A percentile compares a stretch with the other conserved stretches of the same genome.
Evolutionary conservation across 805 yeast species (phyloP).

Genomic region (Kazachstania kunashirensis): DNA sequence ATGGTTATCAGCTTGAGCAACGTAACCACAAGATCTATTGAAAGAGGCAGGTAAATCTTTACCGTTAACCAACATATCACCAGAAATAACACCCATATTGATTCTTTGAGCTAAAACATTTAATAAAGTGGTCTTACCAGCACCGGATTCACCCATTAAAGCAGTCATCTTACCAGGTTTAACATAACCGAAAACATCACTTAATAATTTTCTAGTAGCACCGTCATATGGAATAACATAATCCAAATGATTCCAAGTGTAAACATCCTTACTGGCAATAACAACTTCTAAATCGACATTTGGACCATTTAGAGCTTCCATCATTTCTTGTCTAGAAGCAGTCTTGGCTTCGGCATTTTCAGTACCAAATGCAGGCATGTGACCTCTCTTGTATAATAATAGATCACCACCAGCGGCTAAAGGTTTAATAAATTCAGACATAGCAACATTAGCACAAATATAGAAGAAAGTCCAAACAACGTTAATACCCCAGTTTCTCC

Average conservation of each 20-base stretch:
- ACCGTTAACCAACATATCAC: conserved; percentile 67
- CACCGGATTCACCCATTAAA: conserved; percentile 80
- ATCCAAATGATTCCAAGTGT: conserved; percentile 63
- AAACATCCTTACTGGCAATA: conserved; percentile 39
- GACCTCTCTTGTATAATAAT: conserved; percentile 38
- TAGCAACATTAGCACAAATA: conserved; percentile 28
- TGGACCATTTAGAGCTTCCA: conserved; percentile 29
- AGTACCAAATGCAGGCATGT: conserved; percentile 28
- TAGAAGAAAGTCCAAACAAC: conserved; percentile 38
- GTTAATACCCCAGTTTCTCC: conserved; percentile 56
- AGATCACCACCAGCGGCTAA: conserved; percentile 34
- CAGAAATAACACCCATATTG: conserved; percentile 59
- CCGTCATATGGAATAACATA: conserved; percentile 55
- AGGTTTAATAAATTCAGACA: conserved; percentile 32
- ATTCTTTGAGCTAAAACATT: conserved; percentile 66
- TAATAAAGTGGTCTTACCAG: conserved; percentile 72
- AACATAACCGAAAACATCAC: conserved; percentile 58
- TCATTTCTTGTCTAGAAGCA: conserved; percentile 33
- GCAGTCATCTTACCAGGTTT: conserved; percentile 78
- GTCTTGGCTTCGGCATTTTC: conserved; percentile 31
- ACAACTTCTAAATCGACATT: conserved; percentile 26
- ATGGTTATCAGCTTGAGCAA: conserved; percentile 74
- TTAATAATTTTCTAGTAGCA: conserved; percentile 47
- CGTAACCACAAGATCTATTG: conserved; percentile 72
- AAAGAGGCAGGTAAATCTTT: conserved; percentile 48